Evolutionary conservation across 2,329 filamentous ascomycete genomes (phyloP).

Genomic region (Phaeomoniella chlamydospora): DNA sequence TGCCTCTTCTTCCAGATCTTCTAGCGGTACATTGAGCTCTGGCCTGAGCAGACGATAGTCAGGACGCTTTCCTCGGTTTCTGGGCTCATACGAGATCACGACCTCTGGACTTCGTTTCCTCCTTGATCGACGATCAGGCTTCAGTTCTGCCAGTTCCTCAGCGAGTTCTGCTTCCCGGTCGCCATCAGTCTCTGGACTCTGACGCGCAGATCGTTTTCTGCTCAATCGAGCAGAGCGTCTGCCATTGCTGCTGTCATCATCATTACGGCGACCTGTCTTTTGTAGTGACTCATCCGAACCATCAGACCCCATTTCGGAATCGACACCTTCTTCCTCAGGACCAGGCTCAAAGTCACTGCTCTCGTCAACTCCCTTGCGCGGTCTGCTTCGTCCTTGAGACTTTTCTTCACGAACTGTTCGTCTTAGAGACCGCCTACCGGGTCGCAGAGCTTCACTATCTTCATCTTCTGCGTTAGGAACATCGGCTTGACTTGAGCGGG

Average conservation of each 20-base stretch:
- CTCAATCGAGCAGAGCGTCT: conserved; percentile 38
- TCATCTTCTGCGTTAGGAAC: conserved; percentile 18
- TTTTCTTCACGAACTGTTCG: conserved; percentile 19
- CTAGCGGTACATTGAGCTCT: conserved; percentile 54
- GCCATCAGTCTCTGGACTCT: conserved; percentile 31
- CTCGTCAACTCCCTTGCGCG: conserved; percentile 34
- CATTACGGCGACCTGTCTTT: conserved; percentile 23
- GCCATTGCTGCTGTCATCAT: conserved; percentile 31
- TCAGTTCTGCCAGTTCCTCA: conserved; percentile 41
- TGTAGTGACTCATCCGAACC: conserved; percentile 27
- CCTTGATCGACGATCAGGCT: conserved; percentile 13
- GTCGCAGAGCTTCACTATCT: conserved; percentile 12
- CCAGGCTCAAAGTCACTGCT: conserved; percentile 51
- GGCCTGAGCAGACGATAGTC: conserved; percentile 80
- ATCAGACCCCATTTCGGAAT: conserved; percentile 37
- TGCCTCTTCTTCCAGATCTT: conserved; percentile 56
- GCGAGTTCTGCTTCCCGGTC: conserved; percentile 42
- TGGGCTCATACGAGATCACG: conserved; percentile 23
- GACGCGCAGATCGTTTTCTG: conserved; percentile 29
- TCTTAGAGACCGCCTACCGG: conserved; percentile 17
- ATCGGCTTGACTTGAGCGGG: conserved; percentile 14
- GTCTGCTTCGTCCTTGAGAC: conserved; percentile 22
- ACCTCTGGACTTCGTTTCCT: conserved; percentile 10
- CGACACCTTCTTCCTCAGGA: conserved; percentile 40
- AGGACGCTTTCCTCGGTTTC: conserved; percentile 45